phyloP scores from a whole-genome alignment of 179 eudicot genomes.

The Sideroxylon spinosum region DNA sequence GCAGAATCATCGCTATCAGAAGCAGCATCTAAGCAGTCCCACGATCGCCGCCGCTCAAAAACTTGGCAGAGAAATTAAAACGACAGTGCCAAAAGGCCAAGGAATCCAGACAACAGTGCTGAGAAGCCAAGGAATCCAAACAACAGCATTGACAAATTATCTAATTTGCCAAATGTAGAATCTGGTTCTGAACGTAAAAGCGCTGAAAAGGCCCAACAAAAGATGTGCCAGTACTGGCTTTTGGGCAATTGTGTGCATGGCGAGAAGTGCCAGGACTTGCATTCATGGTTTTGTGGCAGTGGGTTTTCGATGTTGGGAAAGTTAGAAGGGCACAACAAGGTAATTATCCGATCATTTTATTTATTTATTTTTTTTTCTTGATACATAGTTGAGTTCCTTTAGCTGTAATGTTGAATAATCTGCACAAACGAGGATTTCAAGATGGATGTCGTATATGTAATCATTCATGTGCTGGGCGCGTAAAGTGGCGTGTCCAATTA shows the following conservation, averaged over 20 bases:
- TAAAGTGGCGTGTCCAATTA: too few relatives aligned
- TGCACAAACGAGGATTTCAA: too few relatives aligned
- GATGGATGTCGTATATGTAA: too few relatives aligned
- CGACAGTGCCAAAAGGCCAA: not conserved
- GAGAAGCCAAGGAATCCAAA: conserved; percentile 8
- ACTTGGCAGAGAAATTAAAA: conserved; percentile 21
- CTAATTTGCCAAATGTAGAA: not conserved
- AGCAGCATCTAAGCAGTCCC: conserved; percentile 11
- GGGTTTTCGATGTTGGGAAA: conserved; percentile 43
- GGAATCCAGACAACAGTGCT: too few relatives aligned
- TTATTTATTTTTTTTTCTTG: not conserved
- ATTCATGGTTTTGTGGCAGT: conserved; percentile 48
- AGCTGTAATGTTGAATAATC: not conserved
- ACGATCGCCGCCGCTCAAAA: not conserved
- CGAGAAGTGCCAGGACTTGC: conserved; percentile 42
- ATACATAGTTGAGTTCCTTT: not conserved
- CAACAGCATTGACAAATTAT: not conserved
- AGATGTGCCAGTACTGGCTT: conserved; percentile 44
- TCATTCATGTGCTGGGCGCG: too few relatives aligned
- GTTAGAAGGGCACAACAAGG: conserved; percentile 61
- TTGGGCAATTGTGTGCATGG: conserved; percentile 42
- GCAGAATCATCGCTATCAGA: conserved; percentile 18
- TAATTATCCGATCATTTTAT: conserved; percentile 12
- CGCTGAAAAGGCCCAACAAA: conserved; percentile 9
- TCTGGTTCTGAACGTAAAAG: not conserved